phyloP scores from a whole-genome alignment of 805 yeast genomes.

The Danielia oregonensis region DNA sequence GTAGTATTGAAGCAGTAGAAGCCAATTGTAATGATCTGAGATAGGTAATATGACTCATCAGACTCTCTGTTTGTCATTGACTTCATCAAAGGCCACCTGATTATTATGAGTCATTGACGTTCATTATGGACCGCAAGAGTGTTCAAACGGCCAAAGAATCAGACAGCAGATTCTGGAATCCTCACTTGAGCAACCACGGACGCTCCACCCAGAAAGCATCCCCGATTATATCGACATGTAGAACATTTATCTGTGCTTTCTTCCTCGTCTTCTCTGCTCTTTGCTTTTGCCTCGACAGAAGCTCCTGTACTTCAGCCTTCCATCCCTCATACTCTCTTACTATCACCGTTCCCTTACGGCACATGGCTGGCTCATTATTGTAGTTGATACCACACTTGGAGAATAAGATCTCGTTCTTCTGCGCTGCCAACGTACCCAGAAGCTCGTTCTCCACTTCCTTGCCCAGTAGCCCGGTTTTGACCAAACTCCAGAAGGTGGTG shows the following conservation, averaged over 20 bases:
- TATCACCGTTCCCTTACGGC: slow-evolving; percentile 73
- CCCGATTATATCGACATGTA: slow-evolving; percentile 61
- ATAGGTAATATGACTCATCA: too few relatives aligned
- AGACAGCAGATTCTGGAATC: too few relatives aligned
- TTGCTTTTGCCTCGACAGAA: slow-evolving; percentile 45
- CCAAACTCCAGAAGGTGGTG: slow-evolving; percentile 88
- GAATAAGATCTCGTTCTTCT: slow-evolving; percentile 86
- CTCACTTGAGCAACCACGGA: slow-evolving; percentile 25
- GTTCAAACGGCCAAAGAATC: too few relatives aligned
- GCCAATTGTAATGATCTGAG: too few relatives aligned
- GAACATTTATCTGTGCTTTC: slow-evolving; percentile 42
- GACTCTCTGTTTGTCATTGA: too few relatives aligned
- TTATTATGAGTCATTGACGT: too few relatives aligned
- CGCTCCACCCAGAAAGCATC: slow-evolving; percentile 59
- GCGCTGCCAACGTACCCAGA: slow-evolving; percentile 74
- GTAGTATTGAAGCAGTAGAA: too few relatives aligned
- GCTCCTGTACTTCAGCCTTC: slow-evolving; percentile 10
- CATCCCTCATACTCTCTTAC: slow-evolving; percentile 44
- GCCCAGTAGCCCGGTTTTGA: slow-evolving; percentile 67
- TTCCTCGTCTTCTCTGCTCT: slow-evolving; percentile 45
- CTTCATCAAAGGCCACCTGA: too few relatives aligned
- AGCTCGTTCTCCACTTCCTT: slow-evolving; percentile 77
- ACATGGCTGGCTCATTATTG: slow-evolving; percentile 86
- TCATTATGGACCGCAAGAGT: too few relatives aligned
- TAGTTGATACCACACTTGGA: slow-evolving; percentile 78